Evolutionary conservation across 192 early-diverging fungal genomes (phyloP), one percentile per base, ranked within the genome.

Genomic region (Dissophora ornata): DNA sequence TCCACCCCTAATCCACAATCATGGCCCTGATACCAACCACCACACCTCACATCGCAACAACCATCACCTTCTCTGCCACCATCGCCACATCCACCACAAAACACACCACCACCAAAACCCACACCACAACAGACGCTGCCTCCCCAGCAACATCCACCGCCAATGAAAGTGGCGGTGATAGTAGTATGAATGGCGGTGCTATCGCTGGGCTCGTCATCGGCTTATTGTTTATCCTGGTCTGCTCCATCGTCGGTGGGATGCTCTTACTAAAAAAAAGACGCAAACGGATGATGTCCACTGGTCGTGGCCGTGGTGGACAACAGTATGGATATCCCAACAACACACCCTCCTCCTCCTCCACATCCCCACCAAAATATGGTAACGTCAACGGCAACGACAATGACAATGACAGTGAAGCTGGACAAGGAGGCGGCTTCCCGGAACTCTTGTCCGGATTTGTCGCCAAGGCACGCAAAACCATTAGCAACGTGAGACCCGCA

Each of bases 161-260:
- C n/a, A n/a, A n/a, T n/a, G n/a, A n/a, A 38, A 38, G 36, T 38
- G 36, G 3, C 7, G 13, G 36, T 13, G 13, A 13, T 21, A n/a
- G 50, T 16, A 49, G 70, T 5, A 51, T 73, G 47, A 60, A 49
- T 40, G 70, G 70, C 0, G 70, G 70, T 22, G 70, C 70, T 8
- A 45, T 73, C 1, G 70, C 70, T 4, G 70, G 70, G 6, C 47
- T 73, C 3, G 41, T 65, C 40, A 30, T 73, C 24, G 70, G 70
- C 16, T 18, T 28, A 10, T 25, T 73, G 5, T 2, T 73, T 0
- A 3, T 73, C 18, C 49, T 73, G 3, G 33, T 73, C 16, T 62
- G 70, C 29, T 73, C 70, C 0, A 59, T 73, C 42, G 13, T 56
- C 1, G 53, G 70, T 2, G 70, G 62, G 26, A 33, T 65, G 12